Percentiles rank a stretch among this genome's conserved stretches.
These are phyloP conservation scores for Aspergillus pseudonomiae DNA, from an alignment of 2,329 filamentous ascomycete genomes.

Conservation along the genomic window DNA sequence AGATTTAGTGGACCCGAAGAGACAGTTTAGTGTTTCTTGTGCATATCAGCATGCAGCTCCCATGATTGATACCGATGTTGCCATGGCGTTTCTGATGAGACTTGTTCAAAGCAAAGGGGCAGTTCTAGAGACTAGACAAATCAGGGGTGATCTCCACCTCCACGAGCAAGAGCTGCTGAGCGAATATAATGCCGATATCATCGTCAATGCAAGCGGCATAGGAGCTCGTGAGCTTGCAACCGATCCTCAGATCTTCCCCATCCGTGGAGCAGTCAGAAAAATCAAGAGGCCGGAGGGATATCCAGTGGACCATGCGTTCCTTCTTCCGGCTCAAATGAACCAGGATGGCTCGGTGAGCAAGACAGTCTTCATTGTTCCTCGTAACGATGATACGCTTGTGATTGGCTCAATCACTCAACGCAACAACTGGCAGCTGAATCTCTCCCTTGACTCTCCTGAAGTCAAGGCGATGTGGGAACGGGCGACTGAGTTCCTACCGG, in stretches of 20 bases:
- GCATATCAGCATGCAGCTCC: slow-evolving; percentile 1
- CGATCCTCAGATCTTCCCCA: not conserved
- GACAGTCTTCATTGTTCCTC: not conserved
- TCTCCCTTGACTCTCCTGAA: not conserved
- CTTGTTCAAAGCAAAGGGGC: not conserved
- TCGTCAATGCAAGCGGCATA: slow-evolving; percentile 3
- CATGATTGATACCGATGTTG: not conserved
- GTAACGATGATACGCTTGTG: not conserved
- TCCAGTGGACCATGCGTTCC: not conserved
- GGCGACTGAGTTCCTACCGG: not conserved
- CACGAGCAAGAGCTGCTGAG: not conserved
- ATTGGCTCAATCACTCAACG: slow-evolving; percentile 1
- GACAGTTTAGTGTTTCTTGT: not conserved
- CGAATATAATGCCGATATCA: not conserved
- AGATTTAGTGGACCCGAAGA: not conserved
- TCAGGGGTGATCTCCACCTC: not conserved
- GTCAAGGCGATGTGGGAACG: slow-evolving; percentile 3
- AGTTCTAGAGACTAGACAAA: not conserved
- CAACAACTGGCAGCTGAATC: slow-evolving; percentile 1
- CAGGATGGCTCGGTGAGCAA: not conserved
- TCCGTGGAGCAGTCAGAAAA: not conserved
- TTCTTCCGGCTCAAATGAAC: not conserved
- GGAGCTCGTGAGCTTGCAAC: not conserved
- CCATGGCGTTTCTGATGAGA: not conserved
- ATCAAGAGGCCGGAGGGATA: not conserved